A percentile compares a stretch with the other conserved stretches of the same genome.
phyloP scores from a whole-genome alignment of 805 yeast species.

The Barnettozyma populi region DNA sequence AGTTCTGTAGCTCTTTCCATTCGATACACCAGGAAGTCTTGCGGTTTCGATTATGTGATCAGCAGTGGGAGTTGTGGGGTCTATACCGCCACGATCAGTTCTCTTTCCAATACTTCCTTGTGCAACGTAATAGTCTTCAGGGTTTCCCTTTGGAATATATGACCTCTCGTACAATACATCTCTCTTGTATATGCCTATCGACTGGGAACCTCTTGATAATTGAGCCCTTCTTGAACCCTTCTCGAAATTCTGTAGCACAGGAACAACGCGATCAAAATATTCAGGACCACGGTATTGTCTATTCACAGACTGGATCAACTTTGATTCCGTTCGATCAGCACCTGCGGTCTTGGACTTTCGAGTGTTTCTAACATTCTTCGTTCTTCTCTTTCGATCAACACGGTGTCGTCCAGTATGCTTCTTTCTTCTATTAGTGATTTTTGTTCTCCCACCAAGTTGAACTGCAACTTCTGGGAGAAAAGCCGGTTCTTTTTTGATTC shows the following conservation, averaged over 20 bases:
- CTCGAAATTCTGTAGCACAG: background rate
- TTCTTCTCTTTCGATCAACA: background rate
- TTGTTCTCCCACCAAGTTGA: constrained; percentile 2
- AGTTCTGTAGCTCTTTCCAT: background rate
- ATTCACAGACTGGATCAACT: constrained; percentile 1
- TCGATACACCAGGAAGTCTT: background rate
- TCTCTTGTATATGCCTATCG: background rate
- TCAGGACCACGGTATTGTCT: constrained; percentile 2
- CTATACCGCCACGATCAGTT: background rate
- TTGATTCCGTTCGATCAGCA: background rate
- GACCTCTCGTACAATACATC: background rate
- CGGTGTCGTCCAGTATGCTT: constrained; percentile 1
- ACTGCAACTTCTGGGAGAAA: background rate
- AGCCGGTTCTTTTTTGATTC: constrained; percentile 1
- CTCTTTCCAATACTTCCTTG: background rate
- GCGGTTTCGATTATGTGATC: background rate
- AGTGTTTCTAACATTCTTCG: background rate
- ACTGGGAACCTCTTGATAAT: background rate
- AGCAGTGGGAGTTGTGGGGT: background rate
- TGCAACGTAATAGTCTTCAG: background rate
- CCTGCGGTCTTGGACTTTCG: background rate
- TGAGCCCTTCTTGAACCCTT: background rate
- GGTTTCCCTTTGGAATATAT: background rate
- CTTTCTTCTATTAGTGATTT: constrained; percentile 1
- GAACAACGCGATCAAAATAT: background rate